Base-by-base conservation (phyloP, 2,329 filamentous ascomycete genomes). In the Xylariaceae sp. region DNA sequence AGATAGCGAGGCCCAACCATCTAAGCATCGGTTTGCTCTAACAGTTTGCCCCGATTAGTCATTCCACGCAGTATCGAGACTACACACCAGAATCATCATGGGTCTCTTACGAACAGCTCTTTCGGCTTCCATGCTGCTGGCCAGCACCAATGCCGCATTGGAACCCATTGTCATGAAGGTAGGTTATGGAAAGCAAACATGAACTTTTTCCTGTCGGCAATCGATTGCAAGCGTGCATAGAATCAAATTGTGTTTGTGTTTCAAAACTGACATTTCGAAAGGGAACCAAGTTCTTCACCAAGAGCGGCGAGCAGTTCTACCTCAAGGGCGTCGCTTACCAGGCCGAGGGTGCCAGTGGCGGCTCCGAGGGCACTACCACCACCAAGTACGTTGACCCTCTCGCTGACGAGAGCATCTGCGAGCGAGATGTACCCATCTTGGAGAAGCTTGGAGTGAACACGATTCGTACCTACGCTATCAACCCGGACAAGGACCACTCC, bases 311-410 rank as follows among this genome's bases (percentile, higher is more conserved):
- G 7, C 68, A 70, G 54, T 70, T 70, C 69, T 88, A 80, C 74
- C 87, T 91, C 66, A 82, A 81, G 62, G 88, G 88, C 72, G 77
- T 92, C 61, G 88, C 88, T 60, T 92, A 92, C 71, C 88, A 92
- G 73, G 34, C 34, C 13, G 79, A 86, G 72, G 85, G 86, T 60
- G 68, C 72, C 53, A 73, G 72, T 60, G 69, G 73, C 41, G 73
- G 72, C 60, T 52, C 52, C 31, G 53, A 64, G 45, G 65, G 71
- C 47, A 72, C 64, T 48, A 66, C 72, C 48, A 73, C 75, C 57
- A 28, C 22, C 22, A 28, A 28, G 22, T 91, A 88, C 73, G 78
- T 75, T 51, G 88, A 92, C 67, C 88, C 88, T 55, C 77, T 92
- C 40, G 79, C 86, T 53, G 80, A 89, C 64, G 67, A 73, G 48